Evolutionary conservation across 495 filamentous ascomycete species (phyloP), one percentile per base, ranked within the genome.

Genomic region (Parathielavia hyrcaniae): DNA sequence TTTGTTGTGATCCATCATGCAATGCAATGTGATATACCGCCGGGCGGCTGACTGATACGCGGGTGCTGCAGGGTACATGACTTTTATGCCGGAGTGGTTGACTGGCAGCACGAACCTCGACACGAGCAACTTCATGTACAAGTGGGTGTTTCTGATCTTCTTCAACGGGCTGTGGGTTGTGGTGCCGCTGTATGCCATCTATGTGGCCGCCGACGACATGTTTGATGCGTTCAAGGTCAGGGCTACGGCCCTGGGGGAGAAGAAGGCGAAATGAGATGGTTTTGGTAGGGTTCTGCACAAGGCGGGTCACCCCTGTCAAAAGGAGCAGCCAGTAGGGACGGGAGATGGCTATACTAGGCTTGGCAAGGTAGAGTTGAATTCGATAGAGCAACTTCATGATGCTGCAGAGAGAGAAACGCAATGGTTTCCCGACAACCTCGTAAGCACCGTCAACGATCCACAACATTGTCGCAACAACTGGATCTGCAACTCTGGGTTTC

Each of bases 31-130:
- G 13, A 1, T 17, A n/a, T 11, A n/a, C n/a, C 17, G 34, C 22
- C 5, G 1, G 23, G 38, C 30, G 17, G 9, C 32, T 13, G 20
- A 22, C 61, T 63, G 46, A 63, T n/a, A n/a, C n/a, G n/a, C 53
- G 19, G 12, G 5, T 12, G 14, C 14, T 39, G 17, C 50, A 84
- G 86, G 87, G 13, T 96, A 87, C 68, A 97, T 97, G 88, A 97
- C 92, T 0, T 97, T 97, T 73, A 86, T 82, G 62, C 92, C 92
- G 14, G 92, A 97, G 75, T 97, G 91, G 91, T 71, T 97, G 55
- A 86, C 80, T 5, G 87, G 84, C 2, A 88, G 78, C 57, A 69
- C 81, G 58, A 89, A 89, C 70, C 77, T 97, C 63, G 85, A 91
- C 62, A 86, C 83, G 0, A 83, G 81, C 58, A 91, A 95, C 63